A percentile compares a stretch with the other conserved stretches of the same genome.
Conservation (phyloP, 352 stramenopile genomes). For the Thraustotheca clavata region DNA sequence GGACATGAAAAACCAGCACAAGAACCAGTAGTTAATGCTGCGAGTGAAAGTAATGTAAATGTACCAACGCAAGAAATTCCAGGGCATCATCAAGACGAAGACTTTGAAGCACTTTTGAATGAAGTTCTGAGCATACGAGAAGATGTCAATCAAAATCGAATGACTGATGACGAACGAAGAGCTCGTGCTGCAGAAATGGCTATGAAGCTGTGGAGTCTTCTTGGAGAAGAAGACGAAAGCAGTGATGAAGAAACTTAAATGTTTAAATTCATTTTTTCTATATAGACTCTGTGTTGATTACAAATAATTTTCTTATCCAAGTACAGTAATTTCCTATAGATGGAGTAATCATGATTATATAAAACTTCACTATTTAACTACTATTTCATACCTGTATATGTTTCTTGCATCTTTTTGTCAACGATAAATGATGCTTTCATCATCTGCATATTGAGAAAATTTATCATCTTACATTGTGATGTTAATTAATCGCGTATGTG, state of each 20-base stretch:
- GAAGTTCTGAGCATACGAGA: constrained; percentile 61
- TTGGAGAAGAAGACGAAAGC: constrained; percentile 27
- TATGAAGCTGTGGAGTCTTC: constrained; percentile 65
- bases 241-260: neutral
- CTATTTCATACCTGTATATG: no score
- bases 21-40: constrained; percentile 33
- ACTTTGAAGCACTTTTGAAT: constrained; percentile 53
- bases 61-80: constrained; percentile 33
- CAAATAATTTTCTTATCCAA: no score
- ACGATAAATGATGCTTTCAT: no score
- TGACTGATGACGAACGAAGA: constrained; percentile 55
- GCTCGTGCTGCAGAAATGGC: constrained; percentile 60
- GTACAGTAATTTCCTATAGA: no score
- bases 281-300: constrained; percentile 21
- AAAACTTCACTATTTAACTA: no score
- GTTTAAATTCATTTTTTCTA: neutral
- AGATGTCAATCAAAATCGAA: constrained; percentile 26
- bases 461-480: no score
- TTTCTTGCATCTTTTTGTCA: no score
- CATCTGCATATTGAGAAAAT: no score
- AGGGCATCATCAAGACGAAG: constrained; percentile 24
- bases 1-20: constrained; percentile 37
- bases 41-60: neutral
- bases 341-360: no score
- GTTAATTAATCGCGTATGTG: no score